These are phyloP conservation scores for Ogataea allantospora DNA, from an alignment of 805 yeast species.

Conservation along the genomic window DNA sequence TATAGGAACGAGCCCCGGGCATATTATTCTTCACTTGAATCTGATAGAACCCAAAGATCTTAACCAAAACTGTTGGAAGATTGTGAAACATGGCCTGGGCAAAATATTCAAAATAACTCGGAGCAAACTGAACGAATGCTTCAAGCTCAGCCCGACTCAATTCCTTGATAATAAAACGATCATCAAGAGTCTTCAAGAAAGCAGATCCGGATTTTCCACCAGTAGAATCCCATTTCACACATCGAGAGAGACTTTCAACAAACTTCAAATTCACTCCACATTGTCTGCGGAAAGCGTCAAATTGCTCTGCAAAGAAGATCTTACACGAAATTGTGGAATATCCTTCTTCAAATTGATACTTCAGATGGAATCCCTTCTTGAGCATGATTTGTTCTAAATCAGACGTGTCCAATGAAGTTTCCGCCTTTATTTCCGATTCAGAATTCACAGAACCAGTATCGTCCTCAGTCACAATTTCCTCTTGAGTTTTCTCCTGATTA, in stretches of 20 bases:
- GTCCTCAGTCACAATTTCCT: conserved; percentile 20
- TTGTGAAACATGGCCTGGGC: conserved; percentile 94
- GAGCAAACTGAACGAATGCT: conserved; percentile 92
- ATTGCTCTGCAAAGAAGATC: conserved; percentile 92
- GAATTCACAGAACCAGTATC: conserved; percentile 11
- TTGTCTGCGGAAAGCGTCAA: conserved; percentile 85
- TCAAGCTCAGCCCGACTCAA: conserved; percentile 85
- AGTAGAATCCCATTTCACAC: conserved; percentile 91
- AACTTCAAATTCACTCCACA: conserved; percentile 76
- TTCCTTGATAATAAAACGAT: conserved; percentile 85
- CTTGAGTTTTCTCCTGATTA: conserved; percentile 35
- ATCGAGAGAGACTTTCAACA: conserved; percentile 86
- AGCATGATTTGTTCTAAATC: conserved; percentile 68
- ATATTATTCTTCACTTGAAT: conserved; percentile 80
- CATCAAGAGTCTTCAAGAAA: conserved; percentile 88
- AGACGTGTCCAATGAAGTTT: conserved; percentile 20
- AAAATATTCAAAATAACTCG: conserved; percentile 93
- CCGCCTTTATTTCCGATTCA: conserved; percentile 1
- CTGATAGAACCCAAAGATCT: conserved; percentile 93
- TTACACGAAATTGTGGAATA: conserved; percentile 83
- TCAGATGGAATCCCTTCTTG: conserved; percentile 83
- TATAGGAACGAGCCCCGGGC: conserved; percentile 66
- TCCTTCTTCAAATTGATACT: conserved; percentile 89
- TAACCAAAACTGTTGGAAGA: conserved; percentile 90
- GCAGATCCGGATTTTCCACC: conserved; percentile 98